Percentiles rank a stretch among this genome's conserved stretches.
These are phyloP conservation scores for Saitozyma podzolica DNA, from an alignment of 768 basidiomycete species.

Conservation along the genomic window DNA sequence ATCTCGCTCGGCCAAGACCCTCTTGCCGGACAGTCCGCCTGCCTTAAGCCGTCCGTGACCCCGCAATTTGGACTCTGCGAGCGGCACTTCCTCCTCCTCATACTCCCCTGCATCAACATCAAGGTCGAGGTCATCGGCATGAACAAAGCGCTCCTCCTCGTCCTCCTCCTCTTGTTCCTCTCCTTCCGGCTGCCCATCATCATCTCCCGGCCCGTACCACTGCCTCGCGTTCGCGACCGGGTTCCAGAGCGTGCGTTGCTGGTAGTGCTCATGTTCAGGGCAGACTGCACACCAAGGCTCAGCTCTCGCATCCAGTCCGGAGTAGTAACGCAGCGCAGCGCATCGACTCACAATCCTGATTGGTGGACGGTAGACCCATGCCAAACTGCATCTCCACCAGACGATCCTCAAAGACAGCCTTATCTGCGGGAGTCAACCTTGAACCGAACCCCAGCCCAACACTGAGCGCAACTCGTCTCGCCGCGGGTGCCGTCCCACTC, in stretches of 20 bases:
- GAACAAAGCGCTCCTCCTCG: no score
- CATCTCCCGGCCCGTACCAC: not conserved
- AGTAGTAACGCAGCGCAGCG: not conserved
- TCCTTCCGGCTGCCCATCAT: no score
- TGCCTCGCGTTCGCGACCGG: constrained; percentile 15
- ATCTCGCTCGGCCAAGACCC: no score
- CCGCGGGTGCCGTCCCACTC: constrained; percentile 9
- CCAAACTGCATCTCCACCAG: constrained; percentile 36
- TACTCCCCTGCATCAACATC: no score
- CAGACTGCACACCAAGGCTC: constrained; percentile 25
- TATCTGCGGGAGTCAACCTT: constrained; percentile 24
- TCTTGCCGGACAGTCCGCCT: no score
- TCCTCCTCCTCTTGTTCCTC: no score
- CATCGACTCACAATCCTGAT: constrained; percentile 21
- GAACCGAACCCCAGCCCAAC: no score
- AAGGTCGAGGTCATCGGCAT: no score
- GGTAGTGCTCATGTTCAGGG: constrained; percentile 44
- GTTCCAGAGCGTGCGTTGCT: constrained; percentile 29
- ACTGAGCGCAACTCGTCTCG: no score
- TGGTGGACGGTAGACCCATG: constrained; percentile 29
- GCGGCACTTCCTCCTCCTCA: no score
- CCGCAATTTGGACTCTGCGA: no score
- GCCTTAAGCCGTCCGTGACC: no score
- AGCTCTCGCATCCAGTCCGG: not conserved
- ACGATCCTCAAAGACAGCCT: constrained; percentile 23